Evolutionary conservation across 352 stramenopile species (phyloP), one percentile per base, ranked within the genome.

Genomic region (Globisporangium middletonii): DNA sequence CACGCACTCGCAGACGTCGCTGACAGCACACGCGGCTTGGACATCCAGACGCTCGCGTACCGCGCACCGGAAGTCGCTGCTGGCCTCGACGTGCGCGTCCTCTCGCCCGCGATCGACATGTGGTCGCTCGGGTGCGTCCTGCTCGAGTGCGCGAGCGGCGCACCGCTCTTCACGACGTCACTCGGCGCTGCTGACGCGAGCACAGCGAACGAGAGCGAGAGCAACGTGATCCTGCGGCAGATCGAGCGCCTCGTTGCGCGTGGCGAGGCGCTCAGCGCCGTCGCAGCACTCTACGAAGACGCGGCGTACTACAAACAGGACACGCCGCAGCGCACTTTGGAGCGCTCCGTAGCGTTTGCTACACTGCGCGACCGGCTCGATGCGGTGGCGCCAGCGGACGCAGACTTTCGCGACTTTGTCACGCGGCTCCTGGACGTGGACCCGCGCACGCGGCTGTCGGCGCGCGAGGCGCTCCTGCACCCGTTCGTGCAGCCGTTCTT

Each of bases 101-200:
- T 92, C 38, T 75, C 73, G 47, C 65, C 73, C 2, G 72, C 82
- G 15, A 84, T 86, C 65, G 82, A 92, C 53, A 77, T 92, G 73
- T 92, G 82, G 82, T 92, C 82, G 26, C 67, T 92, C 30, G 82
- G 82, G 8, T 92, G 82, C 57, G 65, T 92, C 13, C 50, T 92
- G 12, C 45, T 89, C 8, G 82, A 92, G 57, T 88, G 79, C 23
- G 68, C 72, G 4, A 77, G 69, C 1, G 79, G 82, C 1, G 56
- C 63, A 53, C 78, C 79, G n/a, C 59, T 89, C 2, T 87, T 92
- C 60, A 78, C 66, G 11, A 55, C 63, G 7, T 62, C 59, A 6
- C 43, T 59, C 1, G 37, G 37, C 4, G 42, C 28, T 4, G 30
- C 42, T 28, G 26, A 46, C 4, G 18, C 8, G 3, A 42, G 46